A percentile compares a stretch with the other conserved stretches of the same genome.
These are phyloP conservation scores for Hypoxylon sp. DNA, from an alignment of 2,329 filamentous ascomycete genomes.

Conservation along the genomic window DNA sequence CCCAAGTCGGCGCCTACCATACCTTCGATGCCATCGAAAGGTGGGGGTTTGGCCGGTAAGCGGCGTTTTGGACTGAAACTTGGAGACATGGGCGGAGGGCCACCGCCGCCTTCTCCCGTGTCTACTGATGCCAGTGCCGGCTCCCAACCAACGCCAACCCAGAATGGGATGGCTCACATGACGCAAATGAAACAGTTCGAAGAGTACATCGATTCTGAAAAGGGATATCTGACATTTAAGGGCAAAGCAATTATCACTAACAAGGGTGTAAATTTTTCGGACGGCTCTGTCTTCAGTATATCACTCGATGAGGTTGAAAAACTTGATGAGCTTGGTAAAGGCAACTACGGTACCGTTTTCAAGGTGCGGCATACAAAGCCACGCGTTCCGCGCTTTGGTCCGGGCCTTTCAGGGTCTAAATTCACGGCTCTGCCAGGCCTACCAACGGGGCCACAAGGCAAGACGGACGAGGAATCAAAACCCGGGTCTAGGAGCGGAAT, in stretches of 20 bases:
- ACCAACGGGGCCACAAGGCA: slow-evolving; percentile 49
- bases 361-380: slow-evolving; percentile 88
- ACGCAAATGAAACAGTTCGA: slow-evolving; percentile 71
- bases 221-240: slow-evolving; percentile 90
- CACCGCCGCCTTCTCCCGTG: slow-evolving; percentile 55
- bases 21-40: slow-evolving; percentile 50
- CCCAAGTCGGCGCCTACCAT: slow-evolving; percentile 66
- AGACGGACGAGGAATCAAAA: slow-evolving; percentile 47
- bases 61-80: slow-evolving; percentile 72
- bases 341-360: slow-evolving; percentile 98
- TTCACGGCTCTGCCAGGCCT: slow-evolving; percentile 54
- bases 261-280: slow-evolving; percentile 91
- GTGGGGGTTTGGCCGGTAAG: slow-evolving; percentile 69
- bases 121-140: slow-evolving; percentile 47
- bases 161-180: slow-evolving; percentile 55
- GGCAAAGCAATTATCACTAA: slow-evolving; percentile 91
- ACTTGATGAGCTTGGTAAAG: slow-evolving; percentile 92
- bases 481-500: slow-evolving; percentile 71
- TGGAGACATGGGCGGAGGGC: slow-evolving; percentile 60
- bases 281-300: slow-evolving; percentile 90
- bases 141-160: slow-evolving; percentile 51
- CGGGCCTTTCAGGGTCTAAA: slow-evolving; percentile 66
- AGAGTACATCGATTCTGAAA: slow-evolving; percentile 90
- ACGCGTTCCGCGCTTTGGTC: slow-evolving; percentile 67
- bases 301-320: slow-evolving; percentile 94